Conservation (phyloP, 2,329 filamentous ascomycete genomes). For the Paraphaeosphaeria minitans region DNA sequence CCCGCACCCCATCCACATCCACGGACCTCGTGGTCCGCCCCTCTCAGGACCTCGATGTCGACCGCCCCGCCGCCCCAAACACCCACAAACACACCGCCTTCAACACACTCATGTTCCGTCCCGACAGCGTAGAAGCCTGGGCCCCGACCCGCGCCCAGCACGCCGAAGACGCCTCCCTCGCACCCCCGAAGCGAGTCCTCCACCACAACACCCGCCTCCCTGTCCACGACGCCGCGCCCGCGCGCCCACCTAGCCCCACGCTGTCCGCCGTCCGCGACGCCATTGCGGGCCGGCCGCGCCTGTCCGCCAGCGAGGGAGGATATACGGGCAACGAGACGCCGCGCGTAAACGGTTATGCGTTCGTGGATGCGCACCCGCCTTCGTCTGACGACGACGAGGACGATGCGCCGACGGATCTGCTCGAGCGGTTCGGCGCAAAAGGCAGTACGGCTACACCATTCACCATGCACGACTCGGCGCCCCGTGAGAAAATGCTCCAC, state of each 20-base stretch:
- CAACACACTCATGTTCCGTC: conserved; percentile 87
- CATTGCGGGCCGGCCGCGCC: conserved; percentile 72
- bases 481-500: conserved; percentile 72
- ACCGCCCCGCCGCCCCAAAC: conserved; percentile 77
- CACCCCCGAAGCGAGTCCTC: conserved; percentile 74
- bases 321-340: conserved; percentile 78
- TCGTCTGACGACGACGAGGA: conserved; percentile 58
- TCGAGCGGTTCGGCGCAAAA: conserved; percentile 52
- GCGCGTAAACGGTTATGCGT: conserved; percentile 89
- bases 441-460: conserved; percentile 59
- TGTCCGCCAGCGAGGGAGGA: conserved; percentile 65
- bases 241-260: conserved; percentile 75
- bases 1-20: conserved; percentile 54
- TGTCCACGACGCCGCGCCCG: conserved; percentile 49
- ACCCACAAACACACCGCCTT: conserved; percentile 72
- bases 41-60: conserved; percentile 62
- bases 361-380: conserved; percentile 91
- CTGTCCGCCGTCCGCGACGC: conserved; percentile 82
- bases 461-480: conserved; percentile 73
- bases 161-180: conserved; percentile 72
- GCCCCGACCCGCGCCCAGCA: conserved; percentile 66
- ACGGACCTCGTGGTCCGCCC: conserved; percentile 54
- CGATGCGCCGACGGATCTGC: conserved; percentile 45
- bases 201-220: conserved; percentile 85
- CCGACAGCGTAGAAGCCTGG: conserved; percentile 65